These are phyloP conservation scores for Ophiostoma ips DNA, from an alignment of 2,329 filamentous ascomycete genomes.

Conservation along the genomic window DNA sequence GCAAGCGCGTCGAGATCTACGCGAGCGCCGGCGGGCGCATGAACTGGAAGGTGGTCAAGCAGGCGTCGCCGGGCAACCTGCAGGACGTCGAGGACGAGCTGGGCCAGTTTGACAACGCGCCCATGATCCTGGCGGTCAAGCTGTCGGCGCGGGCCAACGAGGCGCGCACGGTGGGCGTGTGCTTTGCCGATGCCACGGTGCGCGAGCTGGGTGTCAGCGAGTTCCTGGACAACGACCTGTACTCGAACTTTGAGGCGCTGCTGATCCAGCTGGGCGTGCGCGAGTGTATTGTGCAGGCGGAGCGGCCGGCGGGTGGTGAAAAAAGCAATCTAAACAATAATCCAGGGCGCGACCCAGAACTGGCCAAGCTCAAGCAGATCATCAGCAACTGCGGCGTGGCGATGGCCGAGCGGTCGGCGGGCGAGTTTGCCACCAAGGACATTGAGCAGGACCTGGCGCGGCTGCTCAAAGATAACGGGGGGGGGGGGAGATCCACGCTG, in stretches of 20 bases:
- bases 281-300: conserved; percentile 76
- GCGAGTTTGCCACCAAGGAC: conserved; percentile 77
- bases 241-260: conserved; percentile 93
- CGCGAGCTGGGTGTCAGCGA: conserved; percentile 92
- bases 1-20: conserved; percentile 87
- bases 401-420: conserved; percentile 61
- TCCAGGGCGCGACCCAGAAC: conserved; percentile 56
- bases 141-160: conserved; percentile 78
- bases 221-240: conserved; percentile 96
- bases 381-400: conserved; percentile 87
- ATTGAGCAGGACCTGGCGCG: conserved; percentile 90
- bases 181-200: conserved; percentile 94
- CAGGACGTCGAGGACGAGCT: conserved; percentile 96
- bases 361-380: conserved; percentile 76
- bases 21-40: conserved; percentile 60
- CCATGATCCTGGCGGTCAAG: conserved; percentile 91
- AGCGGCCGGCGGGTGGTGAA: conserved; percentile 45
- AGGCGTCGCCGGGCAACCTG: conserved; percentile 88
- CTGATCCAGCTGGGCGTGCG: conserved; percentile 93
- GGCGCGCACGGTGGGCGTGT: conserved; percentile 78
- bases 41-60: conserved; percentile 84
- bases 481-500: conserved; percentile 35
- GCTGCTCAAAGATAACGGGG: conserved; percentile 54
- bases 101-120: conserved; percentile 70
- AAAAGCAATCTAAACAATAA: no score